phyloP scores from a whole-genome alignment of 2,329 filamentous ascomycete species.

The Rhynchosporium graminicola region DNA sequence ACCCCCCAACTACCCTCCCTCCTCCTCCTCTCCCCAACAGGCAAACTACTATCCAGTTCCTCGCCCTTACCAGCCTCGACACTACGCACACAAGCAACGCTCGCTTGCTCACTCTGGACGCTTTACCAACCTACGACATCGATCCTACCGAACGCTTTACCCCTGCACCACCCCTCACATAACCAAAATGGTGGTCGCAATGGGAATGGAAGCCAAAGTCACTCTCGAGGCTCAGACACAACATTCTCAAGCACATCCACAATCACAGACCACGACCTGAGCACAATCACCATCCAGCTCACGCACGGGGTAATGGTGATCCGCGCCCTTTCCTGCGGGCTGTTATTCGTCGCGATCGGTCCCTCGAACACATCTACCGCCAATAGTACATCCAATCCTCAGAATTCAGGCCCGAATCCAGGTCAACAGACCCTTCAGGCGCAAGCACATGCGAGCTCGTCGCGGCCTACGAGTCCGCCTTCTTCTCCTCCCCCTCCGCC shows the following conservation, averaged over 20 bases:
- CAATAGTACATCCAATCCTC: not conserved
- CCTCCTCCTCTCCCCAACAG: constrained; percentile 59
- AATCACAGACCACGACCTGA: constrained; percentile 28
- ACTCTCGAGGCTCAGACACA: constrained; percentile 19
- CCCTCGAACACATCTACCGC: constrained; percentile 39
- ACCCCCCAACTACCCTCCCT: constrained; percentile 56
- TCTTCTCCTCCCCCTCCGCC: constrained; percentile 24
- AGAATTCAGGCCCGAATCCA: not conserved
- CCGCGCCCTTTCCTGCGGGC: constrained; percentile 56
- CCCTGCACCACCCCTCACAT: constrained; percentile 37
- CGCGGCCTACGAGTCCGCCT: constrained; percentile 27
- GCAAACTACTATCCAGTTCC: constrained; percentile 64
- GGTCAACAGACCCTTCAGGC: constrained; percentile 16
- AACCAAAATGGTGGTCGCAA: constrained; percentile 24
- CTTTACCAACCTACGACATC: constrained; percentile 52
- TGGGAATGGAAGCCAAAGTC: constrained; percentile 29
- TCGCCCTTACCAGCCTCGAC: constrained; percentile 55
- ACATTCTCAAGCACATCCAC: constrained; percentile 20
- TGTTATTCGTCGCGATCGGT: constrained; percentile 63
- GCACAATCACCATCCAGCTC: constrained; percentile 51
- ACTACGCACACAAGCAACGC: constrained; percentile 63
- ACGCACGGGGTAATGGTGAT: constrained; percentile 57
- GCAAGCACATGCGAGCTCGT: constrained; percentile 12
- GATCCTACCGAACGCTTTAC: constrained; percentile 40
- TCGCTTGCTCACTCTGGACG: constrained; percentile 62